Percentiles rank a stretch among this genome's conserved stretches.
Evolutionary conservation across 1,284 basidiomycete genomes (phyloP).

Genomic region (Marasmius fiardii): DNA sequence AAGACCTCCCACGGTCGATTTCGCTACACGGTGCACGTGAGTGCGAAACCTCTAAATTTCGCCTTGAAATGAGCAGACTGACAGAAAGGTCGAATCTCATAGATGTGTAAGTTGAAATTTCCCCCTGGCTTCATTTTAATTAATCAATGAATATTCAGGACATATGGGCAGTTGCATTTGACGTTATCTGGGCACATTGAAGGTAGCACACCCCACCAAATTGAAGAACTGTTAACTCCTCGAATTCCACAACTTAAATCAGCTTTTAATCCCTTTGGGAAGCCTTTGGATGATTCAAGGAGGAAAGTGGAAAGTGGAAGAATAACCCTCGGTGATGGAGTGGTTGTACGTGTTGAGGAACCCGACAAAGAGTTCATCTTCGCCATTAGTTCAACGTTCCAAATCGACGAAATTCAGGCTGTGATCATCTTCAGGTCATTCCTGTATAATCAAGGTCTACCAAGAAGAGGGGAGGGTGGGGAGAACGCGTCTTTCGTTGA

Average conservation of each 20-base stretch:
- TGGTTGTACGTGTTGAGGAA: conserved; percentile 57
- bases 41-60: neutral
- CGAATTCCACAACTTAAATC: conserved; percentile 56
- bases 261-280: conserved; percentile 60
- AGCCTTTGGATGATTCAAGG: conserved; percentile 62
- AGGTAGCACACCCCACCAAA: conserved; percentile 50
- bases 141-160: conserved; percentile 34
- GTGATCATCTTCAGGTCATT: conserved; percentile 72
- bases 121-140: neutral
- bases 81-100: conserved; percentile 48
- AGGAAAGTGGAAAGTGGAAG: conserved; percentile 63
- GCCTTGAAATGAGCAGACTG: conserved; percentile 25
- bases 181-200: conserved; percentile 57
- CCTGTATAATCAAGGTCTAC: conserved; percentile 74
- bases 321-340: conserved; percentile 62
- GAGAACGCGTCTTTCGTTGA: conserved; percentile 46
- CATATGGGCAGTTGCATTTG: conserved; percentile 62
- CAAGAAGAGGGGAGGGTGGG: conserved; percentile 42
- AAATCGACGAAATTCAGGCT: conserved; percentile 75
- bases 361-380: conserved; percentile 65
- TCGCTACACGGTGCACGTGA: conserved; percentile 36
- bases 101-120: conserved; percentile 44
- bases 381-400: conserved; percentile 66
- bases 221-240: conserved; percentile 52
- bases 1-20: conserved; percentile 45